These are phyloP conservation scores for Achlya hypogyna DNA, from an alignment of 352 stramenopile species.

Conservation along the genomic window DNA sequence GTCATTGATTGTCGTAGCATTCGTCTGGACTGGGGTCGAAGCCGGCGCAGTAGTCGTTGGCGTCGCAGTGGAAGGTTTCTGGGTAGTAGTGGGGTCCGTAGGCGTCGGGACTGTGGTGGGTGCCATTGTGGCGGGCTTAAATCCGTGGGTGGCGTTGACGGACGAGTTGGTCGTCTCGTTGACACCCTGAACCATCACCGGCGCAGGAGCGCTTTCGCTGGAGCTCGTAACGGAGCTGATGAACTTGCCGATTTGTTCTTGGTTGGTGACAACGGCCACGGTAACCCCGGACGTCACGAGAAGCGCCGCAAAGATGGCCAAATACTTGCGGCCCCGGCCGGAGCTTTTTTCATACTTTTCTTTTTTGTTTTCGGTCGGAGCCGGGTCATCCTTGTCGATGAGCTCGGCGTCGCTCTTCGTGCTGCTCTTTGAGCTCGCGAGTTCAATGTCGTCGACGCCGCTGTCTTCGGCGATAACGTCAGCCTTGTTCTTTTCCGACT, in stretches of 20 bases:
- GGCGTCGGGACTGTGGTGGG: background rate
- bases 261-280: background rate
- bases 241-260: background rate
- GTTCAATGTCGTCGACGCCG: conserved; percentile 8
- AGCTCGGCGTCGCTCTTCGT: conserved; percentile 20
- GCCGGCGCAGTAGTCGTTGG: background rate
- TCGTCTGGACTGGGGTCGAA: too few relatives aligned
- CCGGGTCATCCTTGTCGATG: conserved; percentile 10
- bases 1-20: background rate
- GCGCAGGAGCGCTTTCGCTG: too few relatives aligned
- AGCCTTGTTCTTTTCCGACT: conserved; percentile 14
- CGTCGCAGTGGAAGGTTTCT: background rate
- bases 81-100: background rate
- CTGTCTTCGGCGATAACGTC: background rate
- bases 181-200: too few relatives aligned
- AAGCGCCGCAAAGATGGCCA: background rate
- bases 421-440: conserved; percentile 12
- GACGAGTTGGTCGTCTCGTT: background rate
- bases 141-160: background rate
- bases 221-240: background rate
- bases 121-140: background rate
- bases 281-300: background rate
- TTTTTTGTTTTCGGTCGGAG: conserved; percentile 16
- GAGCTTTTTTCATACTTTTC: conserved; percentile 6
- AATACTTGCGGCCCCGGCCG: background rate